Conservation (phyloP, 108 stramenopile genomes). For the Skeletonema tropicum region DNA sequence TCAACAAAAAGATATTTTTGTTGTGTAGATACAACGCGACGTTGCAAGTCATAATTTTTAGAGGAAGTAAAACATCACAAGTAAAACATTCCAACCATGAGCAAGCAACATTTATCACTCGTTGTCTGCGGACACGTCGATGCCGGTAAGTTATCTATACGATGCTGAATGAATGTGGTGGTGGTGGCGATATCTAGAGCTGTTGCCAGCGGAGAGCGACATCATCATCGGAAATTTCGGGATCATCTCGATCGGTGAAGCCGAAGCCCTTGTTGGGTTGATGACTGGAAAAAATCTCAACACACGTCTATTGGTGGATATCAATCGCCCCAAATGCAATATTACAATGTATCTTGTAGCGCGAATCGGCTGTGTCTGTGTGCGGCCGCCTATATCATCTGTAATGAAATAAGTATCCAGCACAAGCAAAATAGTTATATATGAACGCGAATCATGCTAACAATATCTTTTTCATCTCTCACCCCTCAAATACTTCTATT, state of each 20-base stretch:
- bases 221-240: background rate
- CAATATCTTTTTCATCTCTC: background rate
- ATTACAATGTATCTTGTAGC: no score
- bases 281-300: background rate
- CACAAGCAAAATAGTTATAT: background rate
- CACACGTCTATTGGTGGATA: background rate
- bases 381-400: background rate
- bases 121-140: conserved; percentile 91
- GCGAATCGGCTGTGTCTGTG: background rate
- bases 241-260: background rate
- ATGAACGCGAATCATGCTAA: background rate
- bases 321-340: background rate
- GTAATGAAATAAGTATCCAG: background rate
- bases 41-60: no score
- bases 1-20: no score
- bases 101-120: conserved; percentile 66
- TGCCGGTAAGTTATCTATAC: conserved; percentile 69
- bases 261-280: background rate
- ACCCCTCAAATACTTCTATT: background rate
- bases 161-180: background rate
- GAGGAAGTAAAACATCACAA: no score
- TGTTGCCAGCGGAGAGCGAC: background rate
- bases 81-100: conserved; percentile 6
- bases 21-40: no score
- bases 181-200: background rate